Evolutionary conservation across 176 grass and related monocot genomes (phyloP).

Genomic region (Canna indica): DNA sequence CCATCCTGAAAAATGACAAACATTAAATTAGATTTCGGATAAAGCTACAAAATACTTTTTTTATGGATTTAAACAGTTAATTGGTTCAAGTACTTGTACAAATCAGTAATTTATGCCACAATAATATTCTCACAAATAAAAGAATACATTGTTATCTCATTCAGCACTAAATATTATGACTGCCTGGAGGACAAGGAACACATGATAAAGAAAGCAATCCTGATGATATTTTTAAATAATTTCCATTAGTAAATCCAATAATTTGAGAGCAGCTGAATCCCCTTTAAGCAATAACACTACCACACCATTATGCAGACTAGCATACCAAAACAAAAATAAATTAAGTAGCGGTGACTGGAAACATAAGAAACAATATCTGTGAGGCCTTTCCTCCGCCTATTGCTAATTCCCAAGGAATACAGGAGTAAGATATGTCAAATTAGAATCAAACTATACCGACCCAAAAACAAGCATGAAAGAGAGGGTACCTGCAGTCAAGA

Average conservation of each 20-base stretch:
- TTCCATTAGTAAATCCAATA: not conserved
- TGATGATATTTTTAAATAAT: not conserved
- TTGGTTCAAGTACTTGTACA: too few relatives aligned
- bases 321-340: too few relatives aligned
- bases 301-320: too few relatives aligned
- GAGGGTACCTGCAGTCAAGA: conserved; percentile 55
- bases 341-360: too few relatives aligned
- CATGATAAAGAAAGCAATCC: not conserved
- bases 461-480: not conserved
- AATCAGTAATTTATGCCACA: too few relatives aligned
- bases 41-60: too few relatives aligned
- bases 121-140: not conserved
- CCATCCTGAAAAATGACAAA: conserved; percentile 47
- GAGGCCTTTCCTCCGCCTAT: conserved; percentile 62
- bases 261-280: not conserved
- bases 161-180: not conserved
- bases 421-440: conserved; percentile 8
- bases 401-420: conserved; percentile 19
- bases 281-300: not conserved
- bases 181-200: not conserved
- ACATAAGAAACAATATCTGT: conserved; percentile 14
- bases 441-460: not conserved
- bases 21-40: not conserved
- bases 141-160: not conserved
- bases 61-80: too few relatives aligned